Conservation (phyloP, 257 asterid genomes). For the Rehmannia glutinosa region DNA sequence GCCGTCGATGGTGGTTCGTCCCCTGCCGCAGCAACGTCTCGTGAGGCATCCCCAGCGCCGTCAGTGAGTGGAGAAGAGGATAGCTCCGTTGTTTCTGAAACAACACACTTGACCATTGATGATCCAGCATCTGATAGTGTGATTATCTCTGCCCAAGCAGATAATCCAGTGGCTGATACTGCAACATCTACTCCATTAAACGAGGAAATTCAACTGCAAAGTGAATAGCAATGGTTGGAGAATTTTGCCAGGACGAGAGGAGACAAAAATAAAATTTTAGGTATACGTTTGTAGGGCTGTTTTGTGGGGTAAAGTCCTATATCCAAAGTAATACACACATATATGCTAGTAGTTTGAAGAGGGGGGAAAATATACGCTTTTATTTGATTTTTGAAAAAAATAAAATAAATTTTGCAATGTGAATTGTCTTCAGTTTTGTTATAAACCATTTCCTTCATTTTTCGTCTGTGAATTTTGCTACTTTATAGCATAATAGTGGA, state of each 20-base stretch:
- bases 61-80: slow-evolving; percentile 56
- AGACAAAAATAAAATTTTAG: not conserved
- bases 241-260: slow-evolving; percentile 23
- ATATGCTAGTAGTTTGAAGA: slow-evolving; percentile 2
- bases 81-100: slow-evolving; percentile 35
- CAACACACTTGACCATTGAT: slow-evolving; percentile 43
- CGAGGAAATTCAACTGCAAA: slow-evolving; percentile 22
- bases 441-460: not conserved
- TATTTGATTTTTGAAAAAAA: not conserved
- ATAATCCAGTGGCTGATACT: slow-evolving; percentile 27
- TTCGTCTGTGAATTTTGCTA: slow-evolving; percentile 13
- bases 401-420: not conserved
- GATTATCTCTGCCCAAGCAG: slow-evolving; percentile 21
- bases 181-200: slow-evolving; percentile 21
- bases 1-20: too few relatives aligned
- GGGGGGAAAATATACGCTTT: not conserved
- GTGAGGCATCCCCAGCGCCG: slow-evolving; percentile 40
- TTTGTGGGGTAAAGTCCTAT: slow-evolving; percentile 11
- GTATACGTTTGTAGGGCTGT: slow-evolving; percentile 28
- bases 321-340: slow-evolving; percentile 1
- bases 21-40: slow-evolving; percentile 28
- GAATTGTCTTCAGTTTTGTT: not conserved
- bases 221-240: slow-evolving; percentile 26
- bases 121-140: slow-evolving; percentile 42
- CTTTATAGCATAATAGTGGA: not conserved